A percentile compares a stretch with the other conserved stretches of the same genome.
Evolutionary conservation across 305 asterid species (phyloP).

Genomic region (Fraxinus sp.): DNA sequence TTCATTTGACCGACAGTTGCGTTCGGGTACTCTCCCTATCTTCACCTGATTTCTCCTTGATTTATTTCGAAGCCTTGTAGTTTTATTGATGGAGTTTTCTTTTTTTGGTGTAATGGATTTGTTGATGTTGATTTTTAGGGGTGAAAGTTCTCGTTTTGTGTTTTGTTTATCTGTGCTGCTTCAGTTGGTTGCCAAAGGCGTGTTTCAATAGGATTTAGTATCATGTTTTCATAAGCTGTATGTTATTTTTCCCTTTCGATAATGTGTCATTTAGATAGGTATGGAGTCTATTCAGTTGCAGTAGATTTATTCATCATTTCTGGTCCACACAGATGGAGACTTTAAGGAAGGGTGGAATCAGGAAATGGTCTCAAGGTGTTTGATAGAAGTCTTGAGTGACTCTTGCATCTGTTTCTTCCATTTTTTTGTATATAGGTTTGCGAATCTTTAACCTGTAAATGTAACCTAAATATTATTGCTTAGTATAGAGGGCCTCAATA

Average conservation of each 20-base stretch:
- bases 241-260: neutral
- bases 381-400: neutral
- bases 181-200: neutral
- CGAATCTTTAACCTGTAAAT: neutral
- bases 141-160: neutral
- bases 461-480: neutral
- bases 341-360: neutral
- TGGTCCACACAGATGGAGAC: neutral
- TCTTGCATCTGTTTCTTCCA: neutral
- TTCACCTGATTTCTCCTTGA: neutral
- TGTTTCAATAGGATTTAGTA: neutral
- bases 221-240: neutral
- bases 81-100: neutral
- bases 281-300: neutral
- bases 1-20: slow-evolving; percentile 71
- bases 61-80: neutral
- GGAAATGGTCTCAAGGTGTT: neutral
- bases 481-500: neutral
- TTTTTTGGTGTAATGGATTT: neutral
- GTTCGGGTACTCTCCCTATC: slow-evolving; percentile 51
- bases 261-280: neutral
- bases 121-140: neutral
- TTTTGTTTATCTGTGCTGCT: neutral
- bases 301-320: neutral
- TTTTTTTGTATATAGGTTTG: neutral